Evolutionary conservation across 1,284 basidiomycete species (phyloP), one percentile per base, ranked within the genome.

Genomic region (Cryptococcus amylolentus): DNA sequence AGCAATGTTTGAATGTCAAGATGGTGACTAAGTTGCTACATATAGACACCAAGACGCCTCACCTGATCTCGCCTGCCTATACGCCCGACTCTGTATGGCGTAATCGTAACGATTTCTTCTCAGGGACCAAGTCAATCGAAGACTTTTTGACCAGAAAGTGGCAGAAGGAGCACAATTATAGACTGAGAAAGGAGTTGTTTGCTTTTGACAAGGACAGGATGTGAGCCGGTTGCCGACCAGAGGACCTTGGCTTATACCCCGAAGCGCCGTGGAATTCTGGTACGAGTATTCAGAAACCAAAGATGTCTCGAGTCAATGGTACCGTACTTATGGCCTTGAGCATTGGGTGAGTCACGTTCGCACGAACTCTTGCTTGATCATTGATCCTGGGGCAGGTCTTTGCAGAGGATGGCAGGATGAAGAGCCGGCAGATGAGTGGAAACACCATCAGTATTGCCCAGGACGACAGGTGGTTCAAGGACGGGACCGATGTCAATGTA

Each of bases 201-300:
- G 77, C 82, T 1, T 86, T 82, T 64, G 72, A 72, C 18, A 82
- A 81, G 44, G 81, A 85, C 71, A 82, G 80, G 69, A 84, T 86
- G 66, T 84, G 81, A 13, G 84, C 83, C 20, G 35, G 13, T 49
- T 26, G 23, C 23, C 23, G 23, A 23, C 18, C 13, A 41, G 42
- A 18, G 35, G 9, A 27, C 6, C 16, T 51, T 46, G 44, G 26
- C 42, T 61, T 27, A 54, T 13, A 5, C 2, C 4, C n/a, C 26
- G 12, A 52, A 71, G 68, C 26, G 68, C 70, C 3, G 71, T 65
- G 5, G 75, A 84, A 76, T 85, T 85, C 72, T 85, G 82, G 78
- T 85, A 85, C 69, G 84, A 86, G 68, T 84, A 80, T 72, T 80
- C 57, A 12, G 60, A 64, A 38, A 54, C 57, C 1, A 43, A 56